Conservation (phyloP, 2,329 filamentous ascomycete species). For the Talaromyces islandicus region DNA sequence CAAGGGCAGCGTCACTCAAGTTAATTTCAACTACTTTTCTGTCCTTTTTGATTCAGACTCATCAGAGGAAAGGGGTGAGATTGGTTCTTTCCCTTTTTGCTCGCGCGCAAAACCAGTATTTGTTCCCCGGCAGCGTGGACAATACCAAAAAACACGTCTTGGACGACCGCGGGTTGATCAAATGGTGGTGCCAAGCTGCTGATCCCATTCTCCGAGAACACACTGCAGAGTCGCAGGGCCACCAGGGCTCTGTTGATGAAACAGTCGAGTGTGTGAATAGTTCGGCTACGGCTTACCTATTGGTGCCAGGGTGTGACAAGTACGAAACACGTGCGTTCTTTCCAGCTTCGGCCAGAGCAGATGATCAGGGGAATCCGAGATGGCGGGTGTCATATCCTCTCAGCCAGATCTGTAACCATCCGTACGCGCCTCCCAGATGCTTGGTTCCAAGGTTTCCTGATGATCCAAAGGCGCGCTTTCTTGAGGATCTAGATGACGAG, state of each 20-base stretch:
- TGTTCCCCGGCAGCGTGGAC: conserved; percentile 87
- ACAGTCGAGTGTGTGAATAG: conserved; percentile 24
- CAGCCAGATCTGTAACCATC: conserved; percentile 63
- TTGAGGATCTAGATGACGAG: conserved; percentile 84
- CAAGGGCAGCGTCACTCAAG: conserved; percentile 63
- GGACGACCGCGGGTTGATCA: conserved; percentile 81
- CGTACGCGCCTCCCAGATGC: conserved; percentile 69
- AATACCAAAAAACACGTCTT: conserved; percentile 83
- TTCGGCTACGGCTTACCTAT: conserved; percentile 67
- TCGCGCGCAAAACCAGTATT: conserved; percentile 83
- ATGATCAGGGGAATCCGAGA: conserved; percentile 23
- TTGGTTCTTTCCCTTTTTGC: conserved; percentile 87
- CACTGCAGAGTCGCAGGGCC: conserved; percentile 32
- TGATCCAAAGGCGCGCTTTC: conserved; percentile 86
- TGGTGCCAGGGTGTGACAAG: conserved; percentile 80
- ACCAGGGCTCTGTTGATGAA: conserved; percentile 22
- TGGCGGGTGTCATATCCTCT: conserved; percentile 63
- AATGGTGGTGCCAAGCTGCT: conserved; percentile 90
- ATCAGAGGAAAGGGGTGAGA: conserved; percentile 59
- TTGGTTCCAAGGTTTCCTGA: conserved; percentile 89
- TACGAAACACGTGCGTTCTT: conserved; percentile 75
- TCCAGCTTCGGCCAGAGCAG: conserved; percentile 47
- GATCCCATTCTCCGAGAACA: conserved; percentile 62
- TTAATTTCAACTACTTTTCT: conserved; percentile 70
- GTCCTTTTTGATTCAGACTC: conserved; percentile 62